Conservation (phyloP, 2,329 filamentous ascomycete genomes). For the Fusarium setosum region DNA sequence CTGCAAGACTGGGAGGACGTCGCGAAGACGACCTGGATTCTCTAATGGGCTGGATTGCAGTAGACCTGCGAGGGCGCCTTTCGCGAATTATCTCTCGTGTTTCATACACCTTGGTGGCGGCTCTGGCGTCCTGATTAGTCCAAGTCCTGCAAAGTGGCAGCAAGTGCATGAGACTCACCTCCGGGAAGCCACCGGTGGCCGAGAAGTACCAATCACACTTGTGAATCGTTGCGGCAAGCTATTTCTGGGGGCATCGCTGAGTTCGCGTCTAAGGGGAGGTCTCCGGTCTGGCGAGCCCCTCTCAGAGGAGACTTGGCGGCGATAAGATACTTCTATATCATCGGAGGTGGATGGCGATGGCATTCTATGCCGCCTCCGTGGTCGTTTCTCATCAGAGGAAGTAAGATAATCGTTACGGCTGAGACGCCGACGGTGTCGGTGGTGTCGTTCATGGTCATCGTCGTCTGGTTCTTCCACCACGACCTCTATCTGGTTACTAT, state of each 20-base stretch:
- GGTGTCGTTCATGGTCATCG: slow-evolving; percentile 26
- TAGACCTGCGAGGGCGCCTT: slow-evolving; percentile 33
- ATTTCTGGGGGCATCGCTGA: slow-evolving; percentile 45
- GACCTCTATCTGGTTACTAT: slow-evolving; percentile 36
- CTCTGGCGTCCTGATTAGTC: slow-evolving; percentile 24
- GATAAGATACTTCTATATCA: slow-evolving; percentile 38
- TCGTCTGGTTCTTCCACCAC: slow-evolving; percentile 46
- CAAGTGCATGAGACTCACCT: slow-evolving; percentile 37
- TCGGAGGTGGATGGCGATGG: slow-evolving; percentile 39
- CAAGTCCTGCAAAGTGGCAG: background rate
- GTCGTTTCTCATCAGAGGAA: slow-evolving; percentile 40
- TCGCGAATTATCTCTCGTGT: slow-evolving; percentile 38
- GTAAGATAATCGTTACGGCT: slow-evolving; percentile 44
- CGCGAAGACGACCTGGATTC: slow-evolving; percentile 42
- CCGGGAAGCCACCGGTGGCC: slow-evolving; percentile 49
- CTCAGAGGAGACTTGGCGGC: slow-evolving; percentile 41
- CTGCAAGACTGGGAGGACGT: slow-evolving; percentile 41
- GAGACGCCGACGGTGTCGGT: slow-evolving; percentile 23
- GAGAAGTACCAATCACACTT: slow-evolving; percentile 48
- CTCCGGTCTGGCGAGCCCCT: slow-evolving; percentile 43
- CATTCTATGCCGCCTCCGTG: slow-evolving; percentile 36
- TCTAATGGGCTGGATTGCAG: slow-evolving; percentile 28
- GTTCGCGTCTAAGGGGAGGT: slow-evolving; percentile 43
- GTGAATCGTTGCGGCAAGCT: slow-evolving; percentile 39
- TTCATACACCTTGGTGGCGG: slow-evolving; percentile 40